A percentile compares a stretch with the other conserved stretches of the same genome.
Evolutionary conservation across 2,329 filamentous ascomycete genomes (phyloP).

Genomic region (Ceratocystis lukuohia): DNA sequence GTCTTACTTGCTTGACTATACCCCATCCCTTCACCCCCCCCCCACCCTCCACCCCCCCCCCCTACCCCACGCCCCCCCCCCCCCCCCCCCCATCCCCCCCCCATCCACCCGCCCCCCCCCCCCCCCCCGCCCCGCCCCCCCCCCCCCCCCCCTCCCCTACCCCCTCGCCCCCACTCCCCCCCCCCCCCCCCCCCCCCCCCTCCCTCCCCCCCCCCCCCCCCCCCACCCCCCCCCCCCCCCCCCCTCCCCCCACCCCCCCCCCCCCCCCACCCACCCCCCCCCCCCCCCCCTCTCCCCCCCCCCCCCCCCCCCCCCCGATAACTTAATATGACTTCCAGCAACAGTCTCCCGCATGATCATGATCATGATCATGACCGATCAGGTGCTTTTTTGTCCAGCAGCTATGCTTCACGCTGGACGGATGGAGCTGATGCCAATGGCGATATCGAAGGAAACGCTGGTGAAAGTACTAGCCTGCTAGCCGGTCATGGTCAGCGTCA

Average conservation of each 20-base stretch:
- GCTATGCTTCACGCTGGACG: slow-evolving; percentile 17
- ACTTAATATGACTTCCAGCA: slow-evolving; percentile 11
- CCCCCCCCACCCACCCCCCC: neutral
- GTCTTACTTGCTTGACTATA: neutral
- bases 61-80: no score
- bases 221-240: neutral
- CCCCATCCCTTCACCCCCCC: no score
- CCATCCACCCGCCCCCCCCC: no score
- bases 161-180: no score
- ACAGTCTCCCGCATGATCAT: slow-evolving; percentile 14
- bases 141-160: no score
- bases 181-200: neutral
- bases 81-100: no score
- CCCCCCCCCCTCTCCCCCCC: neutral
- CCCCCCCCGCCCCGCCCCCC: no score
- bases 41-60: no score
- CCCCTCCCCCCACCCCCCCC: neutral
- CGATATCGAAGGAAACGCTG: slow-evolving; percentile 11
- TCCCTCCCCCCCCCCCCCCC: neutral
- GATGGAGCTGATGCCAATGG: slow-evolving; percentile 1
- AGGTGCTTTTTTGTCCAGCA: slow-evolving; percentile 14
- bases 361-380: slow-evolving; percentile 13
- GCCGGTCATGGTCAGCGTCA: slow-evolving; percentile 7
- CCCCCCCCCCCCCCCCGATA: neutral
- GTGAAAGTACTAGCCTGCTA: slow-evolving; percentile 12